Conservation (phyloP, 768 basidiomycete genomes). For the Dentipellis sp. region DNA sequence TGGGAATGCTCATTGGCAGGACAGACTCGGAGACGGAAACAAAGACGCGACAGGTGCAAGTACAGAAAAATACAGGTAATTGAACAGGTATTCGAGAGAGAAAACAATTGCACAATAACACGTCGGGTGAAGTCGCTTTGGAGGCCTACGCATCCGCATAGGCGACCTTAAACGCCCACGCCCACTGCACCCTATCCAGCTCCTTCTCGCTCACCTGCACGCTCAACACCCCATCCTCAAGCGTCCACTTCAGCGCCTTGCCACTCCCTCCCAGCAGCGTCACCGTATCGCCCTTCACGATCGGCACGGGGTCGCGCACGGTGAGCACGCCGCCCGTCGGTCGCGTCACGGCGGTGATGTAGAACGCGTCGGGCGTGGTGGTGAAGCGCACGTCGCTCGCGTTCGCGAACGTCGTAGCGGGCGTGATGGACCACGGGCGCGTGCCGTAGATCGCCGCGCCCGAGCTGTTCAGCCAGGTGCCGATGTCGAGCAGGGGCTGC, state of each 20-base stretch:
- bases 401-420: neutral
- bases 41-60: too few species aligned
- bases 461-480: conserved; percentile 11
- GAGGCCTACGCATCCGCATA: neutral
- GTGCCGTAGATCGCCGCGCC: conserved; percentile 15
- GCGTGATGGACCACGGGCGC: conserved; percentile 9
- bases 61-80: too few species aligned
- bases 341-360: conserved; percentile 18
- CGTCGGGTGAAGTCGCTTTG: too few species aligned
- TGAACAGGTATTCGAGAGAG: too few species aligned
- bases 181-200: neutral
- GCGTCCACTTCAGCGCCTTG: conserved; percentile 1
- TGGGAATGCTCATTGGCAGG: too few species aligned
- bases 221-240: neutral
- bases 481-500: conserved; percentile 9
- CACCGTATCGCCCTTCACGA: conserved; percentile 9
- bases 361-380: conserved; percentile 19
- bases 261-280: conserved; percentile 12
- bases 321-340: conserved; percentile 4
- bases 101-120: too few species aligned
- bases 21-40: too few species aligned
- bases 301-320: conserved; percentile 6
- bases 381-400: conserved; percentile 20
- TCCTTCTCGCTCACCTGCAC: neutral
- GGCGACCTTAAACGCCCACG: neutral